Evolutionary conservation across 2,329 filamentous ascomycete genomes (phyloP).

Genomic region (Colletotrichum viniferum): DNA sequence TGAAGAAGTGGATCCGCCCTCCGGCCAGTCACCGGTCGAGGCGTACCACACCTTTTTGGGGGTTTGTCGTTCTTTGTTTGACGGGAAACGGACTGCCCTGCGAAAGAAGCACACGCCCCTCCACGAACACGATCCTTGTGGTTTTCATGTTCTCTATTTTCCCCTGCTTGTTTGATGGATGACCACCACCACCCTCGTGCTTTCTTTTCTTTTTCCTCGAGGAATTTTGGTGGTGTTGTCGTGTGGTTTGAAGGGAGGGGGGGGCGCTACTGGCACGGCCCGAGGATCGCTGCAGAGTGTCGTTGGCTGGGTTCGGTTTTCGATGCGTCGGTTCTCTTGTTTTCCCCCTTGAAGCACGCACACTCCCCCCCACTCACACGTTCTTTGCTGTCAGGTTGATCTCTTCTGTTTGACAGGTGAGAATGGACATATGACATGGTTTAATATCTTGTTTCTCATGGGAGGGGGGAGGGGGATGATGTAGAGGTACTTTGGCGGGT

Average conservation of each 20-base stretch:
- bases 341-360: background rate
- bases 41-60: background rate
- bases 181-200: background rate
- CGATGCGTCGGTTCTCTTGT: background rate
- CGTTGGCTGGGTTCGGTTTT: background rate
- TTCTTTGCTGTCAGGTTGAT: background rate
- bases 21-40: constrained; percentile 17
- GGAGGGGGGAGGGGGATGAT: background rate
- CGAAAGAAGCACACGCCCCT: background rate
- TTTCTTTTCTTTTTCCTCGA: background rate
- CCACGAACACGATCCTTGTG: background rate
- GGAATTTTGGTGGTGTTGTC: background rate
- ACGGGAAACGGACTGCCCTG: background rate
- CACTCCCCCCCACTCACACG: background rate
- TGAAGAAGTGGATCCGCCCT: constrained; percentile 16
- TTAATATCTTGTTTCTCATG: background rate
- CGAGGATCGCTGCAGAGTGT: background rate
- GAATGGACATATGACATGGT: background rate
- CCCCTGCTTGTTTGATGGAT: background rate
- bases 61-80: background rate
- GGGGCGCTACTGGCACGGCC: background rate
- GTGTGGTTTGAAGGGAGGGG: background rate
- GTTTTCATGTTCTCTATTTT: background rate
- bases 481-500: background rate
- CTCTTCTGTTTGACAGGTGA: background rate